Evolutionary conservation across 257 asterid species (phyloP), one percentile per base, ranked within the genome.

Genomic region (Gentiana macrophylla): DNA sequence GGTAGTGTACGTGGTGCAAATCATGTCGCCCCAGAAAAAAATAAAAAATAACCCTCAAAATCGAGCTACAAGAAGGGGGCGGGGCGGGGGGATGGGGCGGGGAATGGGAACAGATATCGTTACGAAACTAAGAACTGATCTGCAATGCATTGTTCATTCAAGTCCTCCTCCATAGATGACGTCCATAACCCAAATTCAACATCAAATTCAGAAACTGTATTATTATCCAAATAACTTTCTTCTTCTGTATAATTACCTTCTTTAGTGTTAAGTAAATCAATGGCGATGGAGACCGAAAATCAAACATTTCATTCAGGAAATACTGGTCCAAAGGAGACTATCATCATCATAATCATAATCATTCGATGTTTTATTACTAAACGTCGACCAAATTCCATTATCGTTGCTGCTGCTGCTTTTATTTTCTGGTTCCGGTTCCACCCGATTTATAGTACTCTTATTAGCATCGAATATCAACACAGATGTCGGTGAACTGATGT

Each of bases 401-500:
- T 6, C 33, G 32, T 35, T 5, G 62, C n/a, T 41, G 12, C 15
- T n/a, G n/a, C 15, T 46, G 47, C 5, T 44, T 35, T 5, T n/a
- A 37, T 56, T 12, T 54, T 13, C 53, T 8, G 35, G 11, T 1
- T 15, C 32, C 11, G 15, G 44, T 5, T 4, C 8, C 46, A 4
- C 13, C 35, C 9, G 7, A 10, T 5, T 12, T 1, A 15, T 43
- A 3, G 10, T 49, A 34, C 4, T 3, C n/a, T 5, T 48, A 1
- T 7, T 45, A 8, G 38, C 35, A 12, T 55, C 38, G 13, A 44
- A 67, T 59, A 62, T 67, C 65, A 82, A 52, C 24, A 88, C 95
- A 1, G 91, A 84, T 36, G 79, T 72, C 0, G 95, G 91, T 6
- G 96, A 88, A 37, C 48, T 50, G 5, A 55, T 57, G 32, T 35